Evolutionary conservation across 2,329 filamentous ascomycete genomes (phyloP), one percentile per base, ranked within the genome.

Genomic region (Sclerotinia subarctica): DNA sequence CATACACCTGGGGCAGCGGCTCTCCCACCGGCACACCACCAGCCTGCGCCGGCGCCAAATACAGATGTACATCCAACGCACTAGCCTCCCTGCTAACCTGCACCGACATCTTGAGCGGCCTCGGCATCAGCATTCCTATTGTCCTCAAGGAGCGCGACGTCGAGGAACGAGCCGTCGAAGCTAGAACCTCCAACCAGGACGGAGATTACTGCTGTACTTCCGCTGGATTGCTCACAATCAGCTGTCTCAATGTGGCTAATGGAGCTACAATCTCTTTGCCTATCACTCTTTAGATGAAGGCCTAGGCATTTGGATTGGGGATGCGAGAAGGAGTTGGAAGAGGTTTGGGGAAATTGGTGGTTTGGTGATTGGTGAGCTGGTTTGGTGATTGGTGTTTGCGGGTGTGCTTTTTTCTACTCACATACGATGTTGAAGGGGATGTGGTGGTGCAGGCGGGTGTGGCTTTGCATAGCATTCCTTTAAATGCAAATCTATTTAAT

Each of bases 151-250:
- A 6, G 6, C 58, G 58, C n/a, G 58, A 8, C 35, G 4, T 35
- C 11, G 58, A 60, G 21, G 54, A 24, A 19, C 32, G 53, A 8
- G 54, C 6, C 10, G 17, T 42, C 2, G 53, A 57, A 17, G 53
- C 53, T 4, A 32, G 53, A 15, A 38, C 21, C 13, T 8, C 11
- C 32, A 49, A 19, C 7, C 29, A 60, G 0, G 44, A 60, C 19
- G 58, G 58, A 21, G 58, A 60, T 49, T 60, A 60, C 21, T 60
- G 58, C 26, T 60, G 58, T 21, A 49, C 44, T n/a, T 1, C 8
- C 11, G 1, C 1, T 2, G 58, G 58, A 8, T 60, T 60, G 44
- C 26, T 60, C 8, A 3, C 19, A 2, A 26, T 60, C 6, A 60
- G 58, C 11, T 60, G 58, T 5, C 6, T 60, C 5, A 60, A 60